Base-by-base conservation (phyloP, 345 rosid species). In the Pseudoturritis turrita region DNA sequence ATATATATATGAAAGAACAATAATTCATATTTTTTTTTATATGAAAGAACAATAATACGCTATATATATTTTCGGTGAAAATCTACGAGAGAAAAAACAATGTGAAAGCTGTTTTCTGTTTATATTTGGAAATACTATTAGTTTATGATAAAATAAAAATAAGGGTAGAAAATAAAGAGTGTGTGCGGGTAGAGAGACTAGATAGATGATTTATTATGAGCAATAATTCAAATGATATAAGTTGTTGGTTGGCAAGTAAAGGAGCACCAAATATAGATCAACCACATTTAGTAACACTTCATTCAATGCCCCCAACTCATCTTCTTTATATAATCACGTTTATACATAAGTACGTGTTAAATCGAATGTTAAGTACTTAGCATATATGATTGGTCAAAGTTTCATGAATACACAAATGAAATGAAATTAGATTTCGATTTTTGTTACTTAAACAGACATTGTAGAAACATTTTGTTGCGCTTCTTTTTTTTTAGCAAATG, bases 251-350 rank as follows among this genome's bases (percentile, higher is more conserved):
- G 37, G 37, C 9, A 33, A 9, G 37, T 65, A 15, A 52, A 66
- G 41, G 39, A 67, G 31, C 40, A 67, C 29, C 78, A 68, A 68
- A 43, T 75, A 23, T 51, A 62, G 74, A 53, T 75, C 74, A 75
- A 68, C 74, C 36, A 75, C 10, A 41, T 68, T 75, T 43, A 29
- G 0, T 5, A 18, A 68, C 43, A 10, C 19, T 6, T 61, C 61
- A 60, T 75, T 75, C 55, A 74, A 67, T 74, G 78, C 31, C 40
- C 40, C 31, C 54, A n/a, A 15, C 64, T 10, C 36, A 7, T 64
- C 35, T 44, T n/a, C 45, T 63, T 40, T 36, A 18, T 29, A 7
- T 56, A 6, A 26, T 7, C 37, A 64, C 50, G 37, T 21, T 31
- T n/a, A n/a, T n/a, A n/a, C n/a, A n/a, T n/a, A n/a, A n/a, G n/a